phyloP scores from a whole-genome alignment of 2,329 filamentous ascomycete species.

The Fusarium incarnatum region DNA sequence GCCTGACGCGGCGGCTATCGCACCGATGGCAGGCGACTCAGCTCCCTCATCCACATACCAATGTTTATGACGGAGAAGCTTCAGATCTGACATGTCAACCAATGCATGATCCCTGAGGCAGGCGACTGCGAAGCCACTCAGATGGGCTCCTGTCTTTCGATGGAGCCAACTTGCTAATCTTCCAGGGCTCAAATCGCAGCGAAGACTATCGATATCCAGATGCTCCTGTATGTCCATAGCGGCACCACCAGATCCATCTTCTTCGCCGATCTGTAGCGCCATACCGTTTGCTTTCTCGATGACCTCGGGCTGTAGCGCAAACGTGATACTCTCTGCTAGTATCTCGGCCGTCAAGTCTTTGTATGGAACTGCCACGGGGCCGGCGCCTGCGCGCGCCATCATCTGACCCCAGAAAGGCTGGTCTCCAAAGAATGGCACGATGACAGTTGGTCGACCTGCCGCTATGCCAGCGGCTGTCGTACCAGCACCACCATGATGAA shows the following conservation, averaged over 20 bases:
- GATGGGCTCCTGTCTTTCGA: constrained; percentile 62
- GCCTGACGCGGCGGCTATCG: constrained; percentile 71
- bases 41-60: constrained; percentile 75
- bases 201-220: constrained; percentile 64
- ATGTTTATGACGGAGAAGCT: constrained; percentile 60
- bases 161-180: constrained; percentile 72
- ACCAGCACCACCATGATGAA: constrained; percentile 74
- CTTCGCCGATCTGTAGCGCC: constrained; percentile 63
- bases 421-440: constrained; percentile 75
- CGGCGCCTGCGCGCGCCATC: constrained; percentile 69
- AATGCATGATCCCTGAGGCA: constrained; percentile 66
- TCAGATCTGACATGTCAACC: constrained; percentile 67
- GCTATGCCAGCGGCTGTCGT: constrained; percentile 73
- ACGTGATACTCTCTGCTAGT: constrained; percentile 64
- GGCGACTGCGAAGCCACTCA: constrained; percentile 71
- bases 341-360: constrained; percentile 68
- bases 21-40: constrained; percentile 72
- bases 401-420: constrained; percentile 76
- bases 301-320: constrained; percentile 63
- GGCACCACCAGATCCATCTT: constrained; percentile 65
- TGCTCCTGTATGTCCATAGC: constrained; percentile 66
- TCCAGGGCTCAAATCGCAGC: constrained; percentile 69
- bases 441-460: constrained; percentile 69
- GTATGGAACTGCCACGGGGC: constrained; percentile 67
- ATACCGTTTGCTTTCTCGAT: constrained; percentile 55